These are phyloP conservation scores for Halophytophthora polymorphica DNA, from an alignment of 352 stramenopile species.

Conservation along the genomic window DNA sequence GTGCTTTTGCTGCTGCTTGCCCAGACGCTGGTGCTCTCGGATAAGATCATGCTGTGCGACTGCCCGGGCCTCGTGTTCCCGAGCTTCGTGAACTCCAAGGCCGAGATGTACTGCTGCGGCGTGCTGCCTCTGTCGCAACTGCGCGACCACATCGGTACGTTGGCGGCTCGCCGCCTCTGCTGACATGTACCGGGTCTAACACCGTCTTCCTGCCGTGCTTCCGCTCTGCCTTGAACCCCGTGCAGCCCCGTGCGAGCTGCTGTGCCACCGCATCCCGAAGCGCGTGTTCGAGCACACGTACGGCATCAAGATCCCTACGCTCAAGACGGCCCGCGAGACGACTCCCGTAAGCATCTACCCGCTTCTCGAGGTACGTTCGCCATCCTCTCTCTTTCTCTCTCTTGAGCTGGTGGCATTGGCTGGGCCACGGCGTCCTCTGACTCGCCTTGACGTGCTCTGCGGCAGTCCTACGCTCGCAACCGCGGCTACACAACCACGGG, in stretches of 20 bases:
- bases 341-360: constrained; percentile 79
- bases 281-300: constrained; percentile 96
- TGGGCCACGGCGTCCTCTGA: not conserved
- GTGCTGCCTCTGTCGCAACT: constrained; percentile 98
- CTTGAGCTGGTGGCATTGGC: not conserved
- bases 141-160: constrained; percentile 90
- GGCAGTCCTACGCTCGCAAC: constrained; percentile 71
- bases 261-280: constrained; percentile 94
- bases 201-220: constrained; percentile 4
- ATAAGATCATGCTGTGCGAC: constrained; percentile 99
- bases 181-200: constrained; percentile 25
- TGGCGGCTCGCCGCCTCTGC: not conserved
- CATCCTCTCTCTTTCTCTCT: not conserved
- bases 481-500: constrained; percentile 92
- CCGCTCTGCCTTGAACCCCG: constrained; percentile 3
- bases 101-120: constrained; percentile 98
- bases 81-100: constrained; percentile 97
- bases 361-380: constrained; percentile 55
- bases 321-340: constrained; percentile 65
- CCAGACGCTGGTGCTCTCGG: constrained; percentile 94
- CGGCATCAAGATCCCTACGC: constrained; percentile 89
- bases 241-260: constrained; percentile 89
- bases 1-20: constrained; percentile 4
- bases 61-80: constrained; percentile 99
- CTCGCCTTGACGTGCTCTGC: not conserved